Conservation (phyloP, 768 basidiomycete species). For the Mrakia gelida region DNA sequence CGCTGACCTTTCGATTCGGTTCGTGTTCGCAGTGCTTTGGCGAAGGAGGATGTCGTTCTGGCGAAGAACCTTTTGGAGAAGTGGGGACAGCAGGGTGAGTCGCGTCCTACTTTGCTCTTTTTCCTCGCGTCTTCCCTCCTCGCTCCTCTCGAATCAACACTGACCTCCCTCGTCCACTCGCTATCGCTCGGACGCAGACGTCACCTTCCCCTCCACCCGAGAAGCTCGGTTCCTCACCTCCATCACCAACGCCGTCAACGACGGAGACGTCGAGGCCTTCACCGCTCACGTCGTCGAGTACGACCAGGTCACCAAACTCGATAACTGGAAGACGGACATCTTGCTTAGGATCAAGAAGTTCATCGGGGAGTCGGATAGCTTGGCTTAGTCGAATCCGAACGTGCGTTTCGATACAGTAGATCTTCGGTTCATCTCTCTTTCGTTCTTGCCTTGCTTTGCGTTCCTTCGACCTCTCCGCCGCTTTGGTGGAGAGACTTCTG, state of each 20-base stretch:
- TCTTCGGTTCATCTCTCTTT: too few relatives aligned
- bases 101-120: not conserved
- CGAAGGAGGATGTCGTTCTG: constrained; percentile 25
- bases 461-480: too few relatives aligned
- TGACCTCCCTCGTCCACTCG: too few relatives aligned
- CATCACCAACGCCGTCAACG: constrained; percentile 71
- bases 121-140: not conserved
- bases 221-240: constrained; percentile 83
- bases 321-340: constrained; percentile 92
- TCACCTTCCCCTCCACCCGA: constrained; percentile 77
- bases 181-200: constrained; percentile 49
- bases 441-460: too few relatives aligned
- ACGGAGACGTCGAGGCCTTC: constrained; percentile 51
- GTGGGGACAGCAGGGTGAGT: constrained; percentile 28
- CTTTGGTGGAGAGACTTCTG: too few relatives aligned
- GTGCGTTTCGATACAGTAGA: too few relatives aligned
- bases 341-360: constrained; percentile 83
- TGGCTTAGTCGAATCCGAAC: constrained; percentile 36
- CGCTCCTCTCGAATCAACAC: too few relatives aligned
- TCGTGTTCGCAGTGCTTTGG: constrained; percentile 24
- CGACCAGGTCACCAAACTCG: constrained; percentile 85
- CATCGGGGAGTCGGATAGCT: constrained; percentile 57
- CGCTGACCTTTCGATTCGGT: not conserved
- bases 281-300: constrained; percentile 83
- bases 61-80: constrained; percentile 31